phyloP scores from a whole-genome alignment of 169 alveolate species.

The Plasmodium inui region DNA sequence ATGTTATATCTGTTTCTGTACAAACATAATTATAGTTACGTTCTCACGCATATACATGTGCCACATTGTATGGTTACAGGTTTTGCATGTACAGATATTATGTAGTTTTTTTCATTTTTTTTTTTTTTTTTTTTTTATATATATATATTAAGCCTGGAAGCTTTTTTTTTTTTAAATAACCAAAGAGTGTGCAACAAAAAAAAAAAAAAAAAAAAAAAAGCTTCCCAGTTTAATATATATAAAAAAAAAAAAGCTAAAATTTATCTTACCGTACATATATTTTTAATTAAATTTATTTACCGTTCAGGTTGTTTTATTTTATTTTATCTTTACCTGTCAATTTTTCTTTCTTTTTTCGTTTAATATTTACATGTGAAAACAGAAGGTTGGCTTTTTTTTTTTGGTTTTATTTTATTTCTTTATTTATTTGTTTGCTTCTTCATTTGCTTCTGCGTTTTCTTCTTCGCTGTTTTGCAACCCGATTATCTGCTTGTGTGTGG shows the following conservation, averaged over 20 bases:
- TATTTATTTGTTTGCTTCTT: conserved; percentile 4
- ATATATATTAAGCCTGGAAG: no score
- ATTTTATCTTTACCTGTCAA: conserved; percentile 17
- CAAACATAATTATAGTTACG: neutral
- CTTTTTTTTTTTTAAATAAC: conserved; percentile 18
- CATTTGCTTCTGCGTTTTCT: neutral
- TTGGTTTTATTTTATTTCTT: conserved; percentile 31
- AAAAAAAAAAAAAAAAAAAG: no score
- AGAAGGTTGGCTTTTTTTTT: neutral
- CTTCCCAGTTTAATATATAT: neutral
- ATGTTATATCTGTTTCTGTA: neutral
- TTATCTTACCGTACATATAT: conserved; percentile 25
- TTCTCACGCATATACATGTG: conserved; percentile 11
- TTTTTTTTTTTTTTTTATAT: conserved; percentile 31
- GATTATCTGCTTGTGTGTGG: neutral
- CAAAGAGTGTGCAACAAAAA: neutral
- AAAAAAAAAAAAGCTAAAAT: conserved; percentile 14
- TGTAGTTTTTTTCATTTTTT: conserved; percentile 29
- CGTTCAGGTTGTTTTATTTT: neutral
- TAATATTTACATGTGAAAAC: conserved; percentile 9
- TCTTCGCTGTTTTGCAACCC: neutral
- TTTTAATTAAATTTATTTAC: conserved; percentile 17
- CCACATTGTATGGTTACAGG: neutral
- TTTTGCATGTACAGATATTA: neutral
- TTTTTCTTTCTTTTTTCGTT: conserved; percentile 22